phyloP scores from a whole-genome alignment of 441 rosid genomes.

The Biscutella laevigata region DNA sequence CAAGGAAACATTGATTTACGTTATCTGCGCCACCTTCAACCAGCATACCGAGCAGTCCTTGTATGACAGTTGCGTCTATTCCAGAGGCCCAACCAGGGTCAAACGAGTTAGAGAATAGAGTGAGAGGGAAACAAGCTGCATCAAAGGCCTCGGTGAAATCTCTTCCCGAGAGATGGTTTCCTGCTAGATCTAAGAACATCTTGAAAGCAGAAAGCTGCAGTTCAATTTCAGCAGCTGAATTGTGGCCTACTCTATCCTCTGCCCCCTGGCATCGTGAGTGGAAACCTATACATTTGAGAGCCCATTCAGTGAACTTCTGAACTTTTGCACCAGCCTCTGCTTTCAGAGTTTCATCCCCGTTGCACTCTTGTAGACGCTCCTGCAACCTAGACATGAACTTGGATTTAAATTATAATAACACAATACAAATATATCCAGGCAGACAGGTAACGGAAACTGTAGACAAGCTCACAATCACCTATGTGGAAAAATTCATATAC shows the following conservation, averaged over 20 bases:
- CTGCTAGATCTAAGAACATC: conserved; percentile 78
- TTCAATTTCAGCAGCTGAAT: conserved; percentile 70
- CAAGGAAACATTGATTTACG: conserved; percentile 91
- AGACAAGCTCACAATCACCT: no score
- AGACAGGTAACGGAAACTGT: no score
- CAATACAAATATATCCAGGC: no score
- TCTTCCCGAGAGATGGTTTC: conserved; percentile 81
- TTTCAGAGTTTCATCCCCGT: conserved; percentile 79
- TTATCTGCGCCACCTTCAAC: conserved; percentile 94
- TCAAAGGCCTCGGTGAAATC: conserved; percentile 96
- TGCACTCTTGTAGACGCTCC: conserved; percentile 89
- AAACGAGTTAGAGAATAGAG: conserved; percentile 83
- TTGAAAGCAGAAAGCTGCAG: conserved; percentile 88
- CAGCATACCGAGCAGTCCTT: conserved; percentile 76
- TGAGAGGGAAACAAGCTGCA: conserved; percentile 92
- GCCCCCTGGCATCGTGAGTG: conserved; percentile 79
- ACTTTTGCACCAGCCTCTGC: conserved; percentile 92
- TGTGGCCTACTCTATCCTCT: conserved; percentile 51
- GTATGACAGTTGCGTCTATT: conserved; percentile 71
- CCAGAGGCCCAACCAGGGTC: conserved; percentile 98
- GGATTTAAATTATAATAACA: no score
- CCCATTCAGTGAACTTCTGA: conserved; percentile 94
- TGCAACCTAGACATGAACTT: conserved; percentile 64
- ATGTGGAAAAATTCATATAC: no score
- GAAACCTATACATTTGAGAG: conserved; percentile 81